Evolutionary conservation across 768 basidiomycete species (phyloP).

Genomic region (Lentinus tigrinus): DNA sequence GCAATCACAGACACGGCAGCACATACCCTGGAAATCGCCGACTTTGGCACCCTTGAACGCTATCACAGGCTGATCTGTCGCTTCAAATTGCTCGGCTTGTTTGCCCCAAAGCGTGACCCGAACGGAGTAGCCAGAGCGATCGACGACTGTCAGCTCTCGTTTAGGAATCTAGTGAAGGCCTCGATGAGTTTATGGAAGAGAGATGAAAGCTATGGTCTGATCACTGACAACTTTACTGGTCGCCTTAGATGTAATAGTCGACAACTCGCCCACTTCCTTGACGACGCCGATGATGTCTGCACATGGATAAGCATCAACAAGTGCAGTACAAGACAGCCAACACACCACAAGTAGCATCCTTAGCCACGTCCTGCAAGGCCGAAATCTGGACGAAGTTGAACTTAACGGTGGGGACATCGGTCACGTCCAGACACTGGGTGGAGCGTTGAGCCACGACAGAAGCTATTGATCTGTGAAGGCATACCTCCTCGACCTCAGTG

Average conservation of each 20-base stretch:
- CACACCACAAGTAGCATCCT: constrained; percentile 84
- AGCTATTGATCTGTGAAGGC: constrained; percentile 14
- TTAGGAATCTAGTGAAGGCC: constrained; percentile 62
- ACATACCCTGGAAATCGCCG: constrained; percentile 80
- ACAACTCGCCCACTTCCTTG: constrained; percentile 69
- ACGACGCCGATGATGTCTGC: constrained; percentile 87
- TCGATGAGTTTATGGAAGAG: background rate
- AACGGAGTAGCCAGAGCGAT: constrained; percentile 73
- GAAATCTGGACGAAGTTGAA: constrained; percentile 77
- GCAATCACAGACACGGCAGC: background rate
- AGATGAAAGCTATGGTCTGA: background rate
- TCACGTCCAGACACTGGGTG: constrained; percentile 73
- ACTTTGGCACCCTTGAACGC: constrained; percentile 95
- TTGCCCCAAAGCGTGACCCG: constrained; percentile 95
- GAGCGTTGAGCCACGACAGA: constrained; percentile 9
- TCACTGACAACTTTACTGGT: constrained; percentile 55
- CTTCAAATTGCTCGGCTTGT: constrained; percentile 80
- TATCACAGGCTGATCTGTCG: constrained; percentile 64
- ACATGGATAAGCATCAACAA: background rate
- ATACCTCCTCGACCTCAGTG: constrained; percentile 83
- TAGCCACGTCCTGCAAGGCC: constrained; percentile 58
- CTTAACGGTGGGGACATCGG: constrained; percentile 75
- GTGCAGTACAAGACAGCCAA: constrained; percentile 2
- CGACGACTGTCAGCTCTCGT: constrained; percentile 87
- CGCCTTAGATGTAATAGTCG: constrained; percentile 73